Evolutionary conservation across 768 basidiomycete species (phyloP), one percentile per base, ranked within the genome.

Genomic region (Auricularia cornea): DNA sequence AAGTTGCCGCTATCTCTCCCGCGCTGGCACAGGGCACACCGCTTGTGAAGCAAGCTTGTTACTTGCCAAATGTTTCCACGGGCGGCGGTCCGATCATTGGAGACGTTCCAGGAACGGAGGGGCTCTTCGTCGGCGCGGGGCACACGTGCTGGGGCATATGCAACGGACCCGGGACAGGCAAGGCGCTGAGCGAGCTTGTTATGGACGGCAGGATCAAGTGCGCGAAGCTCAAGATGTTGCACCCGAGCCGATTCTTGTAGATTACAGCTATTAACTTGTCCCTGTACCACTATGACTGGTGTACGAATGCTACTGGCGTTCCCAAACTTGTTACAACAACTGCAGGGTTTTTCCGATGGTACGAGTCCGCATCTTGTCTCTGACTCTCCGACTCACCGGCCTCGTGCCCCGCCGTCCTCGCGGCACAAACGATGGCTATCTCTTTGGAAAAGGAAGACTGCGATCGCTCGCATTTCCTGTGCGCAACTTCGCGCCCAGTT

Each of bases 131-230:
- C 31, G 90, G 86, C 0, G 84, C 85, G 6, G 93, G 92, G 26
- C 90, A 92, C 71, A 88, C 87, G 0, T 89, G 87, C 68, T 90
- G 89, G 88, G 89, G 89, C 0, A 87, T 90, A 48, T 90, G 84
- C 72, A 90, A 90, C 71, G 91, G 86, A 3, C 92, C 93, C 0
- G 93, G 90, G 3, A 94, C 92, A 3, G 94, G 87, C 1, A 83
- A 81, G 67, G 84, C 83, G 6, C 71, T 97, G 48, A 78, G 84
- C 16, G 89, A 92, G 72, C 74, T 90, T 20, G 74, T 94, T 6
- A 77, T 93, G 74, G 82, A 87, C 33, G 89, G 89, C 12, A 80
- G 80, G 64, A 81, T 83, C 57, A 77, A 70, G 40, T 86, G 85
- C 63, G 85, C 83, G 1, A 76, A 85, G 59, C 70, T 88, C 66